Conservation (phyloP, 73 alveolate genomes). For the Tetrahymena malaccensis region DNA sequence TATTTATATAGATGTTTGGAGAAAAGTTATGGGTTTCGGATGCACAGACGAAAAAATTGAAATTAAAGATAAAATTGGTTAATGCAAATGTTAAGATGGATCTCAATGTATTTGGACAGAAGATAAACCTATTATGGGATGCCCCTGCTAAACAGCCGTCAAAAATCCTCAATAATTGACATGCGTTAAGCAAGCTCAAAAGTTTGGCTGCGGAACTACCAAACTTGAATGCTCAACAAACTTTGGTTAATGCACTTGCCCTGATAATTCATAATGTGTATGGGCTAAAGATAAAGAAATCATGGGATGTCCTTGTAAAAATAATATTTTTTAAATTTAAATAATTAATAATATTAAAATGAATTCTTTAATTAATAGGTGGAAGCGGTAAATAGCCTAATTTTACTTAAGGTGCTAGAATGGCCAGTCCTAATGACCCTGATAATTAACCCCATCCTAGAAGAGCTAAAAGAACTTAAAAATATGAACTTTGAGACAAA, state of each 20-base stretch:
- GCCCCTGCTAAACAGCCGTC: background rate
- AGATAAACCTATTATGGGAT: background rate
- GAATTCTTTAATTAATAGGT: background rate
- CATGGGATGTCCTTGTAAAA: background rate
- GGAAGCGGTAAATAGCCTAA: background rate
- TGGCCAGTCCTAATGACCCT: background rate
- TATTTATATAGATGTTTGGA: background rate
- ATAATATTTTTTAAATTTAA: background rate
- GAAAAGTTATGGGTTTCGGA: background rate
- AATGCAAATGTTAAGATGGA: background rate
- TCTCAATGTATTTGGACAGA: background rate
- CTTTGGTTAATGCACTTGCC: background rate
- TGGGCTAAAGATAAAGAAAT: background rate
- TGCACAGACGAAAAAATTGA: background rate
- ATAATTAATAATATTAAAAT: background rate
- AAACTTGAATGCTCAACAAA: background rate
- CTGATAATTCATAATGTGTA: background rate
- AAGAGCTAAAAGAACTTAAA: background rate
- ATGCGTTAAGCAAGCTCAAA: background rate
- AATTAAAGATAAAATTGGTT: background rate
- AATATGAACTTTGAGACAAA: background rate
- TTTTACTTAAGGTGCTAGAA: background rate
- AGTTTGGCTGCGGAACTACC: background rate
- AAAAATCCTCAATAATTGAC: background rate
- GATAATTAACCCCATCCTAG: background rate